Evolutionary conservation across 2,329 filamentous ascomycete genomes (phyloP).

Genomic region (Aspergillus unguis): DNA sequence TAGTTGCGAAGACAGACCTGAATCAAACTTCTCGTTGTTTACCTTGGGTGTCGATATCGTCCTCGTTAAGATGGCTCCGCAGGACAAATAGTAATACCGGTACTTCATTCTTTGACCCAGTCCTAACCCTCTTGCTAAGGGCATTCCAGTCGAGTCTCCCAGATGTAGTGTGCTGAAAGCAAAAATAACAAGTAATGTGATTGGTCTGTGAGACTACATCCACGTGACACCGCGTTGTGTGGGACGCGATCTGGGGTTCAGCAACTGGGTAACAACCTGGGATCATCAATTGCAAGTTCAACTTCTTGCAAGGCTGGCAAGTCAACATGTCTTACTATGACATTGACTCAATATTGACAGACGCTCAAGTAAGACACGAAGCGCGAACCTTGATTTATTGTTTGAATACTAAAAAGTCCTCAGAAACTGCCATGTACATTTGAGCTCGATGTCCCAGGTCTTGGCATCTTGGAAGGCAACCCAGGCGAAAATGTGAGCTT

Average conservation of each 20-base stretch:
- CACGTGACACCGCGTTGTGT: constrained; percentile 13
- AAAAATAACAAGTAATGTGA: constrained; percentile 1
- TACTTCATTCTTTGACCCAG: too few relatives aligned
- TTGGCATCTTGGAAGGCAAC: constrained; percentile 88
- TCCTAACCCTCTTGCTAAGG: too few relatives aligned
- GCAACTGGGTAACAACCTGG: neutral
- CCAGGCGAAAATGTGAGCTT: constrained; percentile 55
- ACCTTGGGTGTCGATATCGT: too few relatives aligned
- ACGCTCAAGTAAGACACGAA: constrained; percentile 36
- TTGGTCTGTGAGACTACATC: neutral
- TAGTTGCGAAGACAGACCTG: too few relatives aligned
- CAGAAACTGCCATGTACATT: constrained; percentile 96
- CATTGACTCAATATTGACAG: constrained; percentile 47
- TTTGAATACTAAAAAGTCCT: too few relatives aligned
- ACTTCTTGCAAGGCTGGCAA: neutral
- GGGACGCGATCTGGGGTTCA: constrained; percentile 6
- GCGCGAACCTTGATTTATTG: too few relatives aligned
- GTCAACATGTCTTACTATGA: constrained; percentile 46
- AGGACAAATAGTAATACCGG: too few relatives aligned
- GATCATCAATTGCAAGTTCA: neutral
- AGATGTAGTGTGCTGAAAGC: neutral
- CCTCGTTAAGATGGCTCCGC: too few relatives aligned
- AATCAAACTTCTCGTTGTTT: too few relatives aligned
- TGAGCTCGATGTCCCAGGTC: constrained; percentile 78
- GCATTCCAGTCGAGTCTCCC: too few relatives aligned